Percentiles rank a stretch among this genome's conserved stretches.
Conservation (phyloP, 768 basidiomycete genomes). For the Cyathus striatus region DNA sequence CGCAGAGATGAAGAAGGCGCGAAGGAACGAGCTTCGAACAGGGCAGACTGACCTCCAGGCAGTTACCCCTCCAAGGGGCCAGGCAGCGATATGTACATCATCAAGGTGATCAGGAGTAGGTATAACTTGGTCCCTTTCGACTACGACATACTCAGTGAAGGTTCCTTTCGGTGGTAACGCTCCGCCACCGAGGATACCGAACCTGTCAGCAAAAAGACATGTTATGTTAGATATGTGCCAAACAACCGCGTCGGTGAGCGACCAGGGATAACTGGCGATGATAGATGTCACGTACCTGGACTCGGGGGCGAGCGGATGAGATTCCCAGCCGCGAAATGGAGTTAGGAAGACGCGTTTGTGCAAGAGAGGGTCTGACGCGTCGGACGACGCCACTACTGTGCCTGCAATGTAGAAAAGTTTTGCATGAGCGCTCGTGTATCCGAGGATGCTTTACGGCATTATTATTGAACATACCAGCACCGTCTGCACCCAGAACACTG, state of each 20-base stretch:
- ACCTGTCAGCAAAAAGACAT: constrained; percentile 25
- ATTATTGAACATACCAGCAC: constrained; percentile 51
- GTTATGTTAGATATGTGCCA: constrained; percentile 1
- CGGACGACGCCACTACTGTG: constrained; percentile 52
- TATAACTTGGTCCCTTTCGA: constrained; percentile 67
- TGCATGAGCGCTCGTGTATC: no score
- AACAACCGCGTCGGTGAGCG: no score
- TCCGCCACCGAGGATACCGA: constrained; percentile 64
- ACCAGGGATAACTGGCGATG: no score
- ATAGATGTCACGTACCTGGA: constrained; percentile 42
- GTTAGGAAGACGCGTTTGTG: constrained; percentile 67
- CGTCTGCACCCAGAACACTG: constrained; percentile 65
- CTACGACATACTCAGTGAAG: constrained; percentile 71
- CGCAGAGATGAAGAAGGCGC: no score
- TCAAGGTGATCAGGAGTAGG: constrained; percentile 60
- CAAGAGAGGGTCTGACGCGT: constrained; percentile 50
- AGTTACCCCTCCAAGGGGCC: constrained; percentile 75
- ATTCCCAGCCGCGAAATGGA: constrained; percentile 76
- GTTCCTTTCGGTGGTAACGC: constrained; percentile 55
- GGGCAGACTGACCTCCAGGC: constrained; percentile 79
- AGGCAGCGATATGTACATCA: constrained; percentile 67
- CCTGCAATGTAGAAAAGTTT: constrained; percentile 31
- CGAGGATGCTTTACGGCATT: no score
- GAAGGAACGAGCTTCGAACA: no score
- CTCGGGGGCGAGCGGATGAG: constrained; percentile 61